Evolutionary conservation across 495 filamentous ascomycete species (phyloP).

Genomic region (Cercophora samala): DNA sequence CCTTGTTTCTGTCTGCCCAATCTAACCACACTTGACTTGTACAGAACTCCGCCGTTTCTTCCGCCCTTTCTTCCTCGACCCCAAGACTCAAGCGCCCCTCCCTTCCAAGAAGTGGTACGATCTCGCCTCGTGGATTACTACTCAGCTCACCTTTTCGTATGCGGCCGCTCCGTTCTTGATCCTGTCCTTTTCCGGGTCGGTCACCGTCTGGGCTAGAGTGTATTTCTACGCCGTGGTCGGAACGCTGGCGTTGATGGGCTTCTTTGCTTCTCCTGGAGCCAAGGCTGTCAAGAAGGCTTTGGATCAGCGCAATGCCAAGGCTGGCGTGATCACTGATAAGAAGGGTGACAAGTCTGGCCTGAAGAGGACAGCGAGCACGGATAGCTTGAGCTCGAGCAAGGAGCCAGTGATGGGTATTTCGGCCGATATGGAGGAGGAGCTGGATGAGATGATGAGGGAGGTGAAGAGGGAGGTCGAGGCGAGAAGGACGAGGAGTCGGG

Average conservation of each 20-base stretch:
- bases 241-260: conserved; percentile 58
- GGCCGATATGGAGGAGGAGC: conserved; percentile 68
- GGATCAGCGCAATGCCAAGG: conserved; percentile 52
- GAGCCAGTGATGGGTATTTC: conserved; percentile 72
- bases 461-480: conserved; percentile 59
- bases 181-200: conserved; percentile 61
- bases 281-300: conserved; percentile 54
- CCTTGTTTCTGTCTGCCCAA: neutral
- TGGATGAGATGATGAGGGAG: conserved; percentile 76
- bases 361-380: conserved; percentile 35
- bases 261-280: conserved; percentile 80
- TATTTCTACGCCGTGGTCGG: conserved; percentile 82
- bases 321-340: conserved; percentile 24
- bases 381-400: conserved; percentile 31
- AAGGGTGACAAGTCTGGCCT: conserved; percentile 11
- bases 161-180: conserved; percentile 78
- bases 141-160: conserved; percentile 82
- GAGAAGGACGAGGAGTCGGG: conserved; percentile 25
- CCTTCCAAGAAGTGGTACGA: conserved; percentile 84
- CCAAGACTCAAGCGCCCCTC: conserved; percentile 59
- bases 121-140: conserved; percentile 69
- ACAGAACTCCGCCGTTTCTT: conserved; percentile 82
- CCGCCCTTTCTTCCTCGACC: conserved; percentile 88
- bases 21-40: conserved; percentile 18
- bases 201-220: conserved; percentile 76